Evolutionary conservation across 2,329 filamentous ascomycete genomes (phyloP).

Genomic region (Paradendryphiella salina): DNA sequence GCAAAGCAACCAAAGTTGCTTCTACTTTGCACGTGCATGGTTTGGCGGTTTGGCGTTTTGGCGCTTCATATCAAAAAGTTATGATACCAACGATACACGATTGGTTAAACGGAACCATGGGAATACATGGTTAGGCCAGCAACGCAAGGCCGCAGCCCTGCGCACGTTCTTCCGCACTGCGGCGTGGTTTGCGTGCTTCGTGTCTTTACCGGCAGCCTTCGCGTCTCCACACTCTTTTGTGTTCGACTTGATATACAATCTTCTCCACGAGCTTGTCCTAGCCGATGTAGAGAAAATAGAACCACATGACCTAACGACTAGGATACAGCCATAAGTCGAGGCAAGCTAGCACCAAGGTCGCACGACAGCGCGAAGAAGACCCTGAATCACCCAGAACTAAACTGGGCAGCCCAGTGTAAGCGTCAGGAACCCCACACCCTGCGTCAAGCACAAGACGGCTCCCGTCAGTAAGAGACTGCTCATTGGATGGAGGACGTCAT

Average conservation of each 20-base stretch:
- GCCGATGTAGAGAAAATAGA: too few species aligned
- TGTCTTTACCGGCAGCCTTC: too few species aligned
- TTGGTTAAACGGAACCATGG: slow-evolving; percentile 19
- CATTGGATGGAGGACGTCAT: slow-evolving; percentile 21
- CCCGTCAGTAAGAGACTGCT: slow-evolving; percentile 8
- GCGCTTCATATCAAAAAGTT: slow-evolving; percentile 31
- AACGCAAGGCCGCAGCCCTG: neutral
- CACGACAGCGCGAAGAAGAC: neutral
- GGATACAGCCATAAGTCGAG: too few species aligned
- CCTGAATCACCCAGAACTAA: neutral
- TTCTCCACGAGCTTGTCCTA: too few species aligned
- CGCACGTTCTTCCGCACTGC: too few species aligned
- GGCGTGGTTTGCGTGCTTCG: too few species aligned
- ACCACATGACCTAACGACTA: too few species aligned
- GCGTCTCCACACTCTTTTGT: too few species aligned
- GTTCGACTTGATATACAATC: too few species aligned
- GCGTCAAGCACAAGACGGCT: slow-evolving; percentile 3
- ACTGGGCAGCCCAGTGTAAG: neutral
- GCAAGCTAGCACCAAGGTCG: too few species aligned
- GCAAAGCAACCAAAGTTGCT: slow-evolving; percentile 22
- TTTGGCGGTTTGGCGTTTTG: slow-evolving; percentile 36
- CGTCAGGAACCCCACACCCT: slow-evolving; percentile 15
- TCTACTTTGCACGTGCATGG: slow-evolving; percentile 32
- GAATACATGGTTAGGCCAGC: slow-evolving; percentile 4
- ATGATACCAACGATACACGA: slow-evolving; percentile 30